These are phyloP conservation scores for Nannizzia gypsea DNA, from an alignment of 2,329 filamentous ascomycete species.

Conservation along the genomic window DNA sequence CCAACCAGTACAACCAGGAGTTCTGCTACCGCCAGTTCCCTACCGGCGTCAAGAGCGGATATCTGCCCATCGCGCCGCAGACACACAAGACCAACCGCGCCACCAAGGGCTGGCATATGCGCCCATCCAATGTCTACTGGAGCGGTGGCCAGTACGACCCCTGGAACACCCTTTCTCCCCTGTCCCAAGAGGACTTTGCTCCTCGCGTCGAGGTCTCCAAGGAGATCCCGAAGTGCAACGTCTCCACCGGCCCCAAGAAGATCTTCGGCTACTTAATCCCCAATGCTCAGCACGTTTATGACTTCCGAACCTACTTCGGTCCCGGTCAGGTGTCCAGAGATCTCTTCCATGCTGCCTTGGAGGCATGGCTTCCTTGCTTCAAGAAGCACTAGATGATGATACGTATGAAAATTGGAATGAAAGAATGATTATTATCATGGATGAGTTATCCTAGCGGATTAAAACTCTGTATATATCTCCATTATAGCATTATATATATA, in stretches of 20 bases:
- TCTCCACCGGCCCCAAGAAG: constrained; percentile 23
- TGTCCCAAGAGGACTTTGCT: constrained; percentile 32
- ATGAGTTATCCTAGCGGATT: neutral
- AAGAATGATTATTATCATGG: neutral
- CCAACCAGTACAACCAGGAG: constrained; percentile 33
- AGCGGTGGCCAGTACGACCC: constrained; percentile 42
- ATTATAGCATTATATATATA: neutral
- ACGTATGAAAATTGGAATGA: too few species aligned
- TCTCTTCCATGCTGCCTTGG: constrained; percentile 33
- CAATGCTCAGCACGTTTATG: constrained; percentile 40
- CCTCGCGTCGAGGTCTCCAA: constrained; percentile 31
- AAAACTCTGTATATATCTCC: neutral
- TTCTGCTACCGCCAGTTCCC: constrained; percentile 41
- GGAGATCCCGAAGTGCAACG: constrained; percentile 35
- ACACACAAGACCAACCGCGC: constrained; percentile 30
- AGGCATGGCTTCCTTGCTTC: constrained; percentile 39
- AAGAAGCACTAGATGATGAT: constrained; percentile 7
- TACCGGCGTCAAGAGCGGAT: constrained; percentile 25
- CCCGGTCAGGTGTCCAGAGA: constrained; percentile 25
- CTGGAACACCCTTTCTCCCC: constrained; percentile 38
- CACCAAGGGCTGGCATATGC: constrained; percentile 42
- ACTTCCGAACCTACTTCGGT: constrained; percentile 30
- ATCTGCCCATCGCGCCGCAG: constrained; percentile 34
- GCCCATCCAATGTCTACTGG: constrained; percentile 43
- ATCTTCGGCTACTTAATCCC: constrained; percentile 40